Percentiles rank a stretch among this genome's conserved stretches.
phyloP scores from a whole-genome alignment of 2,329 filamentous ascomycete genomes.

The Clonostachys sp. region DNA sequence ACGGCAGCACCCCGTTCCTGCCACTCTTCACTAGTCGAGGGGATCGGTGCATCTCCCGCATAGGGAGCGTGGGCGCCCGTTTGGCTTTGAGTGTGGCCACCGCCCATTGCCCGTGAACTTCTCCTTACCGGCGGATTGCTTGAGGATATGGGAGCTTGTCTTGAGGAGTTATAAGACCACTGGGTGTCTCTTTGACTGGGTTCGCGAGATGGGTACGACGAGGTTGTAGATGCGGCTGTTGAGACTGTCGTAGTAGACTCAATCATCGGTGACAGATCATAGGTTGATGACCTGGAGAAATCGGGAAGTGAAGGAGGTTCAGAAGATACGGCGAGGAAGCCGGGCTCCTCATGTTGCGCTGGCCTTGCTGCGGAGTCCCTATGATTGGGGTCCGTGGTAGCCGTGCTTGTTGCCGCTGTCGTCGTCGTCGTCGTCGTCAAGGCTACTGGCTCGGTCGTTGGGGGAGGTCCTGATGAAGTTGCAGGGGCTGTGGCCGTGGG shows the following conservation, averaged over 20 bases:
- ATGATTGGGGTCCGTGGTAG: too few relatives aligned
- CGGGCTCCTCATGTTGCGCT: too few relatives aligned
- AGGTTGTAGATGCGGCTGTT: background rate
- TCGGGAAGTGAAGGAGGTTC: constrained; percentile 9
- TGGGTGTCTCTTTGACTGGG: constrained; percentile 57
- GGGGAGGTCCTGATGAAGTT: constrained; percentile 3
- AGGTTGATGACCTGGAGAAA: constrained; percentile 39
- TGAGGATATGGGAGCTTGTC: constrained; percentile 43
- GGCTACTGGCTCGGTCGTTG: constrained; percentile 1
- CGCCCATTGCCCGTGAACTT: constrained; percentile 68
- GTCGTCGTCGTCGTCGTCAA: constrained; percentile 3
- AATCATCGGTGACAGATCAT: constrained; percentile 35
- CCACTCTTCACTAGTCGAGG: constrained; percentile 81
- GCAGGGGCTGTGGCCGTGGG: constrained; percentile 1
- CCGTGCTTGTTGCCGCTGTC: too few relatives aligned
- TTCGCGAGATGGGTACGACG: constrained; percentile 55
- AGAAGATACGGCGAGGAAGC: background rate
- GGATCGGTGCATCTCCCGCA: constrained; percentile 34
- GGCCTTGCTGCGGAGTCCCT: too few relatives aligned
- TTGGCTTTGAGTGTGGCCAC: constrained; percentile 39
- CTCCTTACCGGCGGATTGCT: constrained; percentile 68
- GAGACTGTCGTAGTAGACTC: background rate
- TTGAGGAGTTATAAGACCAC: constrained; percentile 59
- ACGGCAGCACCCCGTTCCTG: constrained; percentile 92
- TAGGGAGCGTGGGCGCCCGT: constrained; percentile 13